Conservation (phyloP, 352 stramenopile genomes). For the Globisporangium paroecandrum region DNA sequence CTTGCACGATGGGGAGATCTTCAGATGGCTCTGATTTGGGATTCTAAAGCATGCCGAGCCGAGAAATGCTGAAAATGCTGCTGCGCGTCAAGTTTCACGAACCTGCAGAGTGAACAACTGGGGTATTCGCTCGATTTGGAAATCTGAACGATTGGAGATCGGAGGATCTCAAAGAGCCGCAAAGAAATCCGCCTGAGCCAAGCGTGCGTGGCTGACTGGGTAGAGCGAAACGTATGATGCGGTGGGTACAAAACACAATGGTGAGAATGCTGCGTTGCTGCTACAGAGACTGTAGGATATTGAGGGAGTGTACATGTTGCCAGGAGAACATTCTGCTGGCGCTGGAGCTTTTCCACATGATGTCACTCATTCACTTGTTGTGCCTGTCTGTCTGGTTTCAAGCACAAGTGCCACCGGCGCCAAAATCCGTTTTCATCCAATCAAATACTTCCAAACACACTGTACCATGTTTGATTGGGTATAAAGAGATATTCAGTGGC, state of each 20-base stretch:
- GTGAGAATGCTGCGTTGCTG: neutral
- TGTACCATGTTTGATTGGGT: neutral
- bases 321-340: neutral
- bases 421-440: neutral
- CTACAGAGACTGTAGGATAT: neutral
- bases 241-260: neutral
- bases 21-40: too few relatives aligned
- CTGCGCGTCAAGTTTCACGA: too few relatives aligned
- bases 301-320: neutral
- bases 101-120: too few relatives aligned
- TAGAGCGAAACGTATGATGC: neutral
- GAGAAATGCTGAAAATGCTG: too few relatives aligned
- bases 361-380: neutral
- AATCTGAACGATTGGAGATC: too few relatives aligned
- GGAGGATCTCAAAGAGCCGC: neutral
- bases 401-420: neutral
- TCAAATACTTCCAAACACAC: neutral
- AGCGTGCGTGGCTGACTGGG: too few relatives aligned
- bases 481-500: neutral
- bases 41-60: too few relatives aligned
- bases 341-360: neutral
- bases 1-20: too few relatives aligned
- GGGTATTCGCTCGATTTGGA: too few relatives aligned
- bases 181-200: neutral
- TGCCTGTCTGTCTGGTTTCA: neutral